These are phyloP conservation scores for Borovskyia barvae DNA, from an alignment of 208 protist genomes.

Conservation along the genomic window DNA sequence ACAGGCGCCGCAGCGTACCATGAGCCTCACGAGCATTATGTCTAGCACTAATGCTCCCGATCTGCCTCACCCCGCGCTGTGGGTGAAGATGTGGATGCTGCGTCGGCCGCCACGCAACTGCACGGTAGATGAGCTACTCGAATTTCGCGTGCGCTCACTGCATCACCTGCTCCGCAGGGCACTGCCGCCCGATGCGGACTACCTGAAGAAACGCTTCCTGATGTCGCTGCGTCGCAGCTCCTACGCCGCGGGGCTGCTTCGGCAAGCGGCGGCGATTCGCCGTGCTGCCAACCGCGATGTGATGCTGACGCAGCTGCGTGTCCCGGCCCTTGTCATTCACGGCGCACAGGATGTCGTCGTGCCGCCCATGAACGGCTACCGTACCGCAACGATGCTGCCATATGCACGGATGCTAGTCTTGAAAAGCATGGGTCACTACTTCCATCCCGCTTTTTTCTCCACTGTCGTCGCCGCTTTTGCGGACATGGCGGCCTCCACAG, in stretches of 20 bases:
- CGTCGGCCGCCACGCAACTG: constrained; percentile 54
- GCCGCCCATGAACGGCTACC: constrained; percentile 66
- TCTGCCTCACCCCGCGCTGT: constrained; percentile 60
- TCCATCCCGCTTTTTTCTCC: constrained; percentile 72
- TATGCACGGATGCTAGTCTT: constrained; percentile 56
- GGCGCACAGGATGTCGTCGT: constrained; percentile 73
- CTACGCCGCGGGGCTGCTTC: constrained; percentile 59
- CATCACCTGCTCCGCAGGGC: constrained; percentile 42
- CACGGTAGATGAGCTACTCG: constrained; percentile 62
- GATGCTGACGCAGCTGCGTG: constrained; percentile 29
- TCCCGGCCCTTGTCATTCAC: constrained; percentile 72
- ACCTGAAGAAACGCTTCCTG: constrained; percentile 59
- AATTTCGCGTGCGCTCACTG: constrained; percentile 61
- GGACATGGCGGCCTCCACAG: constrained; percentile 33
- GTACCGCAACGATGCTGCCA: constrained; percentile 60
- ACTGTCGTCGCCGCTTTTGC: constrained; percentile 45
- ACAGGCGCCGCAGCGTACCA: constrained; percentile 49
- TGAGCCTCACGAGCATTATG: constrained; percentile 73
- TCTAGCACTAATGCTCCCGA: constrained; percentile 74
- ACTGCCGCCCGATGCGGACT: constrained; percentile 52
- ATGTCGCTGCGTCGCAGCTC: constrained; percentile 57
- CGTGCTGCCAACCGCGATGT: constrained; percentile 49
- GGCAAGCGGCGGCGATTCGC: constrained; percentile 66
- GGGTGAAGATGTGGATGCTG: constrained; percentile 80
- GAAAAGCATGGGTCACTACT: constrained; percentile 83